Evolutionary conservation across 2,329 filamentous ascomycete genomes (phyloP), one percentile per base, ranked within the genome.

Genomic region (Xylariaceae sp.): DNA sequence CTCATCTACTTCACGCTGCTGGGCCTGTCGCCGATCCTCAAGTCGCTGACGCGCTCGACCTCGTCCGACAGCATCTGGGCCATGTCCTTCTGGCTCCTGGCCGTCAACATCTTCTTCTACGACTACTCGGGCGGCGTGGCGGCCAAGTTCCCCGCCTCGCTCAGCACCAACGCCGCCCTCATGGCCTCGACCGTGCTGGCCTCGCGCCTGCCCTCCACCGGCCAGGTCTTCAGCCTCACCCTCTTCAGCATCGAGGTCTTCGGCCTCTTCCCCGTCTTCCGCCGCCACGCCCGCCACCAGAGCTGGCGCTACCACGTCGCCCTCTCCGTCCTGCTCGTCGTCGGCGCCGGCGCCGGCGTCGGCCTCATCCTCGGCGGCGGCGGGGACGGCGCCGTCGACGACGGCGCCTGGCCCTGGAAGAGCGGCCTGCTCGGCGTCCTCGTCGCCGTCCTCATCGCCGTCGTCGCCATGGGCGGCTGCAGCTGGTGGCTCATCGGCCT

Each of bases 171-270:
- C 46, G 92, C 92, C 2, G 92, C 90, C 1, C 71, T 98, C 33
- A 96, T 96, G 88, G 90, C 90, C 1, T 90, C 83, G 5, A 94
- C 92, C 0, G 89, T 98, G 39, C 75, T 98, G 9, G 92, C 92
- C 2, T 93, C 85, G 31, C 81, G 89, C 0, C 71, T 98, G 9
- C 85, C 85, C 5, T 87, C 81, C 12, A 96, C 92, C 0, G 89
- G 87, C 1, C 86, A 95, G 56, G 92, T 98, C 1, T 98, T 98
- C 54, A 90, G 83, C 43, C 68, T 98, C 19, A 95, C 90, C 1
- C 75, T 98, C 5, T 96, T 98, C 70, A 89, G 82, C 41, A 96
- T 98, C 48, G 87, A 98, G 57, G 87, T 98, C 1, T 98, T 96
- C 58, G 92, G 90, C 0, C 70, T 98, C 6, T 96, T 96, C 47